Conservation (phyloP, 2,329 filamentous ascomycete species). For the Corynespora cassiicola region DNA sequence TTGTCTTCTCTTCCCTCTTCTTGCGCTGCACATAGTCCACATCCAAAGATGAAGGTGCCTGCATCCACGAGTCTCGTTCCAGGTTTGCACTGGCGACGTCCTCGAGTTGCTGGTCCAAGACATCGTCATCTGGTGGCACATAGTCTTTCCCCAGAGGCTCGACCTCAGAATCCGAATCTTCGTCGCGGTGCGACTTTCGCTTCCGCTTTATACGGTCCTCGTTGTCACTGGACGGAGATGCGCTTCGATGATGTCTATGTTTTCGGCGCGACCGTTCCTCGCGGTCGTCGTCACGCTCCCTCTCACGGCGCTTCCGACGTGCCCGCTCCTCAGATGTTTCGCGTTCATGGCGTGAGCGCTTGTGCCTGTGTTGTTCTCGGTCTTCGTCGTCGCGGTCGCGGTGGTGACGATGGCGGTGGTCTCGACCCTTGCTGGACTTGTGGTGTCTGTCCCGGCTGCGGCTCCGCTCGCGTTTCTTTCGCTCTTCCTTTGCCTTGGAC, state of each 20-base stretch:
- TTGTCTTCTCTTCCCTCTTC: conserved; percentile 54
- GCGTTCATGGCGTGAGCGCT: conserved; percentile 65
- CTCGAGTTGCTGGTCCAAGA: conserved; percentile 51
- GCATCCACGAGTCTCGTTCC: conserved; percentile 93
- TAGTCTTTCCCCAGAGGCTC: conserved; percentile 52
- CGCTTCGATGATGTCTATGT: conserved; percentile 32
- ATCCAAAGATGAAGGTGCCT: conserved; percentile 79
- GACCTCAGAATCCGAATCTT: conserved; percentile 36
- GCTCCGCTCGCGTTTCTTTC: conserved; percentile 55
- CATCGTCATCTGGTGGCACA: conserved; percentile 50
- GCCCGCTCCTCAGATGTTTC: conserved; percentile 47
- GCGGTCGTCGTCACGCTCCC: conserved; percentile 46
- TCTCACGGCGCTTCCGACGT: conserved; percentile 53
- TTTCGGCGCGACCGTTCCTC: conserved; percentile 43
- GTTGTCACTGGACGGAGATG: conserved; percentile 39
- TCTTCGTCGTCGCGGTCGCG: conserved; percentile 57
- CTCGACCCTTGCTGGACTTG: conserved; percentile 45
- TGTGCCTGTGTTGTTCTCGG: conserved; percentile 62
- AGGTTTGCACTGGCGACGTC: conserved; percentile 48
- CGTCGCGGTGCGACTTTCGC: conserved; percentile 41
- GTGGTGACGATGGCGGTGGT: conserved; percentile 55
- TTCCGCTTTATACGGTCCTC: conserved; percentile 40
- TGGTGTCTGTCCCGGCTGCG: conserved; percentile 45
- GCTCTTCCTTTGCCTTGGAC: conserved; percentile 63
- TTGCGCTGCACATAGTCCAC: conserved; percentile 80